Evolutionary conservation across 192 early-diverging fungal species (phyloP), one percentile per base, ranked within the genome.

Genomic region (Mortierella alpina): DNA sequence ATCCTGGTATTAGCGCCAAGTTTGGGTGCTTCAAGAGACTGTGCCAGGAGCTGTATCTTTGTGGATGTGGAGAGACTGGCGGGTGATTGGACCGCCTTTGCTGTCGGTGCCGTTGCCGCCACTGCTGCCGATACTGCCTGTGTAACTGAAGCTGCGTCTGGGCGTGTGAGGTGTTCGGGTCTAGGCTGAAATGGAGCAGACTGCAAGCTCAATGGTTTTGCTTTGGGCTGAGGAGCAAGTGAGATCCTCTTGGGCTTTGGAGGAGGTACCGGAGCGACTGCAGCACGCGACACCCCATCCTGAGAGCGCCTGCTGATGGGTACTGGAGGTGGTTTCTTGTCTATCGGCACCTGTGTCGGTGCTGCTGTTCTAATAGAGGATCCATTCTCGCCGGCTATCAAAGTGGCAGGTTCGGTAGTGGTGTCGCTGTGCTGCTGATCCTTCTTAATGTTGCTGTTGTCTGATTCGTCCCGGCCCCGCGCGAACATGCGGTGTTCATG

Each of bases 211-310:
- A 63, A 67, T 23, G 77, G 77, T 59, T 80, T 80, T 40, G 77
- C 77, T 22, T 72, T 72, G 13, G 77, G 77, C 44, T 68, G 70
- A 23, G 77, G 77, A 20, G 70, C 59, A 13, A 68, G 69, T 0
- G 77, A 80, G 13, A 80, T 80, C 42, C 77, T 55, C 60, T 80
- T 80, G 18, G 77, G 77, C 40, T 80, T 80, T 20, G 77, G 77
- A 13, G 77, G 77, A 4, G 77, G 77, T 1, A 31, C 31, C 6
- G 73, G 73, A 18, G 65, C 66, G 6, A 39, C 13, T 51, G 65
- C 20, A 15, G 65, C 54, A 20, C 52, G 61, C 6, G 42, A 23
- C 7, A 55, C 13, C 15, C 17, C 31, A 9, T 64, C 31, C 22
- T 14, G 48, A 9, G 56, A 4, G 45, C n/a, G 45, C 13, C 6